phyloP scores from a whole-genome alignment of 2,329 filamentous ascomycete genomes.

The Magnaporthiopsis rhizophila region DNA sequence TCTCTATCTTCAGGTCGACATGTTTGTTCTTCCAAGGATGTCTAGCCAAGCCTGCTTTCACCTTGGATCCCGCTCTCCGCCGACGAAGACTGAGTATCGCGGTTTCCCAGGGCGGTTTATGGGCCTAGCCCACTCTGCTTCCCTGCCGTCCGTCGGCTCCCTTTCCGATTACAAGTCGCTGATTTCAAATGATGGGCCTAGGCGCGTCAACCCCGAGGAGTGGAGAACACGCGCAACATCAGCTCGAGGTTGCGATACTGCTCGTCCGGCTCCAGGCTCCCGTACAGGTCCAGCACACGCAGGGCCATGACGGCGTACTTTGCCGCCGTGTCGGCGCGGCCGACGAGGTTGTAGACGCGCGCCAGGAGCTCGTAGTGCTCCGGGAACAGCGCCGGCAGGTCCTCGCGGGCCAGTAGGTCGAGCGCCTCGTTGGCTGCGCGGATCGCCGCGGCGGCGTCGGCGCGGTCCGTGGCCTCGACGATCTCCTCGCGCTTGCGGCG shows the following conservation, averaged over 20 bases:
- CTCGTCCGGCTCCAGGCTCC: conserved; percentile 13
- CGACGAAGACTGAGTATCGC: no score
- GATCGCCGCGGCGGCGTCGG: conserved; percentile 20
- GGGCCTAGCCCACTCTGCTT: no score
- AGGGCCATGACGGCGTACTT: conserved; percentile 22
- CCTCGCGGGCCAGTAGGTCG: conserved; percentile 20
- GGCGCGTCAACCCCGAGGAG: neutral
- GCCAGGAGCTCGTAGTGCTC: conserved; percentile 27
- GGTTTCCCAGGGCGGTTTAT: no score
- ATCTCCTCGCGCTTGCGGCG: conserved; percentile 18
- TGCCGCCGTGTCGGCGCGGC: conserved; percentile 19
- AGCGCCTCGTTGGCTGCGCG: conserved; percentile 21
- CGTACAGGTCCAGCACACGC: conserved; percentile 16
- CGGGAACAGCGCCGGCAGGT: conserved; percentile 21
- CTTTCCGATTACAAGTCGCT: neutral
- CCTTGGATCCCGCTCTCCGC: no score
- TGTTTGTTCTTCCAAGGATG: no score
- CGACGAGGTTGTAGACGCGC: conserved; percentile 23
- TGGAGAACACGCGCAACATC: neutral
- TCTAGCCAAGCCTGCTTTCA: no score
- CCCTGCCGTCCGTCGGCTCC: no score
- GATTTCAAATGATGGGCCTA: neutral
- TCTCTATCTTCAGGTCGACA: no score
- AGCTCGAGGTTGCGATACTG: conserved; percentile 19
- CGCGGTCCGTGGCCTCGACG: conserved; percentile 17